Conservation (phyloP, 495 filamentous ascomycete species). For the Glarea lozoyensis region DNA sequence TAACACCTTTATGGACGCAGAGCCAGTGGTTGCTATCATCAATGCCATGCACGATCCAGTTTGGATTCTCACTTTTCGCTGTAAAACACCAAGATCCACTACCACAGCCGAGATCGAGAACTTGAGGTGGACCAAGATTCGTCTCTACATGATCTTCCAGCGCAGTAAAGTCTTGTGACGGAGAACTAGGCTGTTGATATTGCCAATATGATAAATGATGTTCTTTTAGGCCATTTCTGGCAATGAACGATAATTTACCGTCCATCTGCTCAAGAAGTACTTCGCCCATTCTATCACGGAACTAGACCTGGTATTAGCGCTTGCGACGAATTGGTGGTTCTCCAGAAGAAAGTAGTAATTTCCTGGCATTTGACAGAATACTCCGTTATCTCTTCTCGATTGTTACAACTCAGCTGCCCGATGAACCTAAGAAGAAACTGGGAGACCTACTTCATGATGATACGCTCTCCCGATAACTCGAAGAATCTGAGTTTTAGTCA, state of each 20-base stretch:
- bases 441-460: constrained; percentile 14
- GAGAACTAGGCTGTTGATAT: neutral
- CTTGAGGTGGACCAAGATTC: constrained; percentile 7
- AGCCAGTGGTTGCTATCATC: constrained; percentile 22
- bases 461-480: constrained; percentile 15
- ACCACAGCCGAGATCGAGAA: constrained; percentile 22
- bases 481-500: constrained; percentile 11
- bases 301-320: no score
- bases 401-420: no score
- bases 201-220: neutral
- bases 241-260: constrained; percentile 1
- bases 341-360: no score
- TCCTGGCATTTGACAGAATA: no score
- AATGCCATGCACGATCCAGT: constrained; percentile 22
- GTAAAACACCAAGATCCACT: constrained; percentile 19
- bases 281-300: constrained; percentile 8
- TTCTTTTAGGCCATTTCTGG: constrained; percentile 1
- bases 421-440: neutral
- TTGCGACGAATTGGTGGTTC: no score
- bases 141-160: neutral
- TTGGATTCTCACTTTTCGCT: constrained; percentile 15
- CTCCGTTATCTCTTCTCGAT: no score
- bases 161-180: neutral
- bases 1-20: constrained; percentile 3
- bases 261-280: constrained; percentile 9